These are phyloP conservation scores for Neonectria magnoliae DNA, from an alignment of 2,329 filamentous ascomycete genomes.

Conservation along the genomic window DNA sequence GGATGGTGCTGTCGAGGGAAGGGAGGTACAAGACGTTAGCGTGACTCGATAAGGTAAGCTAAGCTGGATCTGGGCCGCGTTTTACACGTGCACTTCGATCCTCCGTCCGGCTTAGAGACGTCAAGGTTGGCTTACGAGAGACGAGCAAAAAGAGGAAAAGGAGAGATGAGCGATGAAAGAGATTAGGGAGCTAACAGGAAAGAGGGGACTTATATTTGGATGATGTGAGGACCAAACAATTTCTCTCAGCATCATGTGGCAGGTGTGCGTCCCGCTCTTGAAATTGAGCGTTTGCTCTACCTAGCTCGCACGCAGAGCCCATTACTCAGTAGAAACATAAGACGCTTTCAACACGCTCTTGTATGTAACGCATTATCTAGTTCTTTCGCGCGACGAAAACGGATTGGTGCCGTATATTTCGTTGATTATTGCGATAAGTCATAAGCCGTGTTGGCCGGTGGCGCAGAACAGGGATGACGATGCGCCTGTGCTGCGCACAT, in stretches of 20 bases:
- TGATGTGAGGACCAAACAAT: not conserved
- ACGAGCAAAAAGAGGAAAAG: not conserved
- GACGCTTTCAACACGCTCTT: not conserved
- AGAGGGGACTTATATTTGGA: not conserved
- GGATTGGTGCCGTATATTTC: too few relatives aligned
- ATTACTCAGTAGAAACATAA: not conserved
- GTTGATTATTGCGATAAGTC: not conserved
- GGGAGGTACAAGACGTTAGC: constrained; percentile 22
- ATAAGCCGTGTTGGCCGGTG: too few relatives aligned
- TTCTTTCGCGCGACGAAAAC: not conserved
- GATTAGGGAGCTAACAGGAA: not conserved
- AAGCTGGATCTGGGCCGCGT: constrained; percentile 12
- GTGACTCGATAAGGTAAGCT: constrained; percentile 24
- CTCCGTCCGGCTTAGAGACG: not conserved
- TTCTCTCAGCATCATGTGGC: not conserved
- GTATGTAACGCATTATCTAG: not conserved
- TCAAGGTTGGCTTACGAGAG: not conserved
- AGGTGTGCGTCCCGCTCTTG: not conserved
- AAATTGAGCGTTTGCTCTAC: not conserved
- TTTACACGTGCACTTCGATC: constrained; percentile 14
- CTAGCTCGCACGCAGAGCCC: not conserved
- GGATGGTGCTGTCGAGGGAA: constrained; percentile 13
- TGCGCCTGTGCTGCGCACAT: too few relatives aligned
- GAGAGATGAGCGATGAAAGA: not conserved
- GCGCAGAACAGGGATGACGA: not conserved